Evolutionary conservation across 1,139 yeast species (phyloP), one percentile per base, ranked within the genome.

Genomic region (Suhomyces guaymorum): DNA sequence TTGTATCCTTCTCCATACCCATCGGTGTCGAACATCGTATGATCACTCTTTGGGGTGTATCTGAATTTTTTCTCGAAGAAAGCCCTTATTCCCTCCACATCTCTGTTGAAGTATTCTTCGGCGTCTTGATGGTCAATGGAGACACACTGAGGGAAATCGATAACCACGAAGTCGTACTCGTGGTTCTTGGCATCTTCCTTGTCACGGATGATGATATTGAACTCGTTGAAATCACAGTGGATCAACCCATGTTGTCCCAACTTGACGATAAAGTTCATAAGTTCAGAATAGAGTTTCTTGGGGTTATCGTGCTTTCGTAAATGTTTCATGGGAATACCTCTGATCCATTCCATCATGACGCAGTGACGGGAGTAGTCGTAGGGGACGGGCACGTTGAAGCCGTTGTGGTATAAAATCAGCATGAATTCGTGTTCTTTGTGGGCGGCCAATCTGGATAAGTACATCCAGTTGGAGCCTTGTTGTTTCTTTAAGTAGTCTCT

Each of bases 91-190:
- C 97, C 90, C 41, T 87, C 84, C 15, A 92, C 95, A 63, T 92
- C 99, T 63, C 98, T 76, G 48, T 86, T 80, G 57, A 92, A 92
- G 57, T 87, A 90, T 39, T 73, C 75, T 46, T 82, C 82, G 9
- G 98, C 97, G 54, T 92, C 96, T 3, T 70, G 73, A 57, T 92
- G 99, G 48, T 86, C 90, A 27, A 86, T 86, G 12, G 96, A 87
- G 15, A 92, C 86, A 79, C 97, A 90, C 62, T 92, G 99, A 4
- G 99, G 99, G 70, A 92, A 92, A 72, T 92, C 99, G 50, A 92
- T 92, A 16, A 92, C 96, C 15, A 89, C 83, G 49, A 89, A 87
- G 28, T 81, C 86, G 33, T 60, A 64, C 39, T 79, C 84, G 34
- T 74, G 74, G 18, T 65, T 51, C 27, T 59, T 70, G 24, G 71